A percentile compares a stretch with the other conserved stretches of the same genome.
phyloP scores from a whole-genome alignment of 116 monocot genomes.

The Dioscorea cayenensis region DNA sequence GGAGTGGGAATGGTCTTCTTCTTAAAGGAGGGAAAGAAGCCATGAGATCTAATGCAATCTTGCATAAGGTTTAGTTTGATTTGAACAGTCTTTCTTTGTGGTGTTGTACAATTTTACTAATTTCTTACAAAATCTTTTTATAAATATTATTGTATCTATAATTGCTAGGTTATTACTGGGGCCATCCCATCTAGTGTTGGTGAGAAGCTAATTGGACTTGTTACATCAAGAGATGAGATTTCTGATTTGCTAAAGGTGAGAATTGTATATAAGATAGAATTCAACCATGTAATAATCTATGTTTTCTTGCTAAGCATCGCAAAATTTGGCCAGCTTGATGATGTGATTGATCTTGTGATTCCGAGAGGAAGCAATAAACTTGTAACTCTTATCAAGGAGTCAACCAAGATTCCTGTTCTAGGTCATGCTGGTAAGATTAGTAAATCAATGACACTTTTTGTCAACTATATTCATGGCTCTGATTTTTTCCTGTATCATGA shows the following conservation, averaged over 20 bases:
- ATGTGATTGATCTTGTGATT: slow-evolving; percentile 99
- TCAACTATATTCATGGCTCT: neutral
- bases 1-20: slow-evolving; percentile 98
- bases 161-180: slow-evolving; percentile 70
- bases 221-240: slow-evolving; percentile 12
- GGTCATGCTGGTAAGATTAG: slow-evolving; percentile 7
- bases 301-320: no score
- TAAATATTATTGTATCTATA: slow-evolving; percentile 5
- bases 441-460: neutral
- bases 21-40: slow-evolving; percentile 99
- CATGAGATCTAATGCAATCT: slow-evolving; percentile 78
- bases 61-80: slow-evolving; percentile 68
- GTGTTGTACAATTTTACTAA: neutral
- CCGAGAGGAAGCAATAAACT: slow-evolving; percentile 95
- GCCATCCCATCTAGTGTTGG: slow-evolving; percentile 77
- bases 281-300: no score
- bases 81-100: neutral
- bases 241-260: slow-evolving; percentile 7
- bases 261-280: slow-evolving; percentile 60
- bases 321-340: slow-evolving; percentile 75
- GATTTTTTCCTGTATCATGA: neutral
- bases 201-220: slow-evolving; percentile 59
- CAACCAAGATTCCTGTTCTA: slow-evolving; percentile 12
- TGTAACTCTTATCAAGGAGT: slow-evolving; percentile 61
- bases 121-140: neutral